Conservation (phyloP, 2,329 filamentous ascomycete genomes). For the Colletotrichum australisinense region DNA sequence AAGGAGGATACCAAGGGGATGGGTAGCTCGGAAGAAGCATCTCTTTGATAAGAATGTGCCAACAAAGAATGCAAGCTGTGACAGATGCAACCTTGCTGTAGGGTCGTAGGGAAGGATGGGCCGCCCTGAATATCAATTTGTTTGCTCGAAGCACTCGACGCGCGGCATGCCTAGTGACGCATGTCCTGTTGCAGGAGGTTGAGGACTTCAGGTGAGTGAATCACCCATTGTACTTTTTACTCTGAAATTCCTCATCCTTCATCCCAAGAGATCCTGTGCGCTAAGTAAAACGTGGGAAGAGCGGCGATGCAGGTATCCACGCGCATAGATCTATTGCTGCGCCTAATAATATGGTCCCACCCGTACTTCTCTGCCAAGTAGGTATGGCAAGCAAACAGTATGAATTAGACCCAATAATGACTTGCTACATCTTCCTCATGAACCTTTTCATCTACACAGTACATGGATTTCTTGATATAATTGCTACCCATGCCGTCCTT, state of each 20-base stretch:
- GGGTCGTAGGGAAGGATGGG: neutral
- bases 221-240: neutral
- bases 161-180: too few species aligned
- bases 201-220: neutral
- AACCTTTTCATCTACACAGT: neutral
- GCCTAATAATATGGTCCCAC: neutral
- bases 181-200: neutral
- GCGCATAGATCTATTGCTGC: neutral
- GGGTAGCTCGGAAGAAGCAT: neutral
- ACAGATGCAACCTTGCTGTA: neutral
- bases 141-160: neutral
- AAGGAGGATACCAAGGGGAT: neutral
- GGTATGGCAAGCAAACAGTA: slow-evolving; percentile 3
- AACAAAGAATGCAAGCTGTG: neutral
- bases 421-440: neutral
- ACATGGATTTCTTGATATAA: neutral
- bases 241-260: neutral
- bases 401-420: neutral
- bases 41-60: too few species aligned
- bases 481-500: neutral
- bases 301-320: slow-evolving; percentile 11
- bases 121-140: neutral
- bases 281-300: neutral
- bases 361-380: neutral
- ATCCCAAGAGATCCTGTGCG: neutral